These are phyloP conservation scores for Fusarium longipes DNA, from an alignment of 2,329 filamentous ascomycete genomes.

Conservation along the genomic window DNA sequence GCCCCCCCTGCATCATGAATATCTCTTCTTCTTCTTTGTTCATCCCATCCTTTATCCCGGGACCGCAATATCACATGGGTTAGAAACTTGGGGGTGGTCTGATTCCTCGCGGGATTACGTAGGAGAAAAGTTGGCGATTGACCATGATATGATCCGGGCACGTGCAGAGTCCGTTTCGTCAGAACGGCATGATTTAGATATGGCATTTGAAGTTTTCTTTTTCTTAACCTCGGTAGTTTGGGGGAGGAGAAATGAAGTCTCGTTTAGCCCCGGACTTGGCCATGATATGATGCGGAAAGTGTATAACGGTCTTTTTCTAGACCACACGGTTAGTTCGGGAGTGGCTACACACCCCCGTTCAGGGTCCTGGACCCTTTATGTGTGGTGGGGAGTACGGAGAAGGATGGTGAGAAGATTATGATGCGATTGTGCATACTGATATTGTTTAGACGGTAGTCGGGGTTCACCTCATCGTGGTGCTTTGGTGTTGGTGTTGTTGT, in stretches of 20 bases:
- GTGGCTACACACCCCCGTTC: not conserved
- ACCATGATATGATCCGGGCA: conserved; percentile 29
- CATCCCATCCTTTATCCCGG: not conserved
- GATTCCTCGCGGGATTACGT: conserved; percentile 3
- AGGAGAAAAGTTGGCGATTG: not conserved
- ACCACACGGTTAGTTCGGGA: not conserved
- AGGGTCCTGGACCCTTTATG: not conserved
- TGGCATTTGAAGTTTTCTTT: not conserved
- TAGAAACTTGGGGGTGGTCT: conserved; percentile 11
- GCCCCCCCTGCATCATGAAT: conserved; percentile 19
- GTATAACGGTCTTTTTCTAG: not conserved
- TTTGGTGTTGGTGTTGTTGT: not conserved
- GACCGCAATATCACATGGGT: conserved; percentile 6
- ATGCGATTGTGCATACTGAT: not conserved
- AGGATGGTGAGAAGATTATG: not conserved
- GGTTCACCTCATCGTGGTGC: not conserved
- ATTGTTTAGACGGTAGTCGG: not conserved
- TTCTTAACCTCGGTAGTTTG: not conserved
- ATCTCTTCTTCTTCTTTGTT: not conserved
- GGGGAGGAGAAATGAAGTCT: too few species aligned
- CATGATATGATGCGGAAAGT: not conserved
- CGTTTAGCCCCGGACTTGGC: not conserved
- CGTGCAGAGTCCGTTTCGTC: conserved; percentile 2
- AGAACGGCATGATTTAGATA: not conserved
- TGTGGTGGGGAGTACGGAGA: not conserved